These are phyloP conservation scores for Lactifluus pinguis DNA, from an alignment of 768 basidiomycete species.

Conservation along the genomic window DNA sequence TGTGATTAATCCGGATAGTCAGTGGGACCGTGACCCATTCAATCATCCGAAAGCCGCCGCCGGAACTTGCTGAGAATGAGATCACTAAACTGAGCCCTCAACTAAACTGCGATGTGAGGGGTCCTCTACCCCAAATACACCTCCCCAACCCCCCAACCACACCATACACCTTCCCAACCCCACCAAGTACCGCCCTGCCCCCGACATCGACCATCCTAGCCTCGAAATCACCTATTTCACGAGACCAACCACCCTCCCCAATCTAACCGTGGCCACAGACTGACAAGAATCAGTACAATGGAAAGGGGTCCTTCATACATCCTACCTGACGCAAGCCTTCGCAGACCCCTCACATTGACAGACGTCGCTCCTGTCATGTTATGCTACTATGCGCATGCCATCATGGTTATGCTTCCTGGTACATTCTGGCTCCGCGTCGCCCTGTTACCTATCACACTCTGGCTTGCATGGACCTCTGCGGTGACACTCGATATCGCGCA, in stretches of 20 bases:
- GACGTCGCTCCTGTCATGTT: constrained; percentile 3
- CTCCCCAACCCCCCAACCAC: neutral
- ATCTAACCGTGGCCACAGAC: neutral
- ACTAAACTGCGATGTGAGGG: too few relatives aligned
- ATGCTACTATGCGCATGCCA: constrained; percentile 13
- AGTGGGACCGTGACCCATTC: too few relatives aligned
- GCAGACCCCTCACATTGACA: neutral
- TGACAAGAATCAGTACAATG: neutral
- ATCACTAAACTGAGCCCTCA: too few relatives aligned
- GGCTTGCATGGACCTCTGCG: constrained; percentile 2
- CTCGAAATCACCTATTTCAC: neutral
- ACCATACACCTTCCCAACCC: neutral
- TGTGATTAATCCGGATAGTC: too few relatives aligned
- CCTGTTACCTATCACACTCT: constrained; percentile 14
- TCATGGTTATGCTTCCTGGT: constrained; percentile 12
- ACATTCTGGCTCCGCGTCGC: neutral
- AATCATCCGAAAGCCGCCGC: too few relatives aligned
- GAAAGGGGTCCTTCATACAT: neutral
- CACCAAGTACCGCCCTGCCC: too few relatives aligned
- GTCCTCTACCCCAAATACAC: too few relatives aligned
- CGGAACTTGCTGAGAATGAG: too few relatives aligned
- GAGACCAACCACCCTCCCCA: constrained; percentile 11
- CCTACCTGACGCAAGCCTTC: constrained; percentile 4
- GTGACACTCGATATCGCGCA: constrained; percentile 5
- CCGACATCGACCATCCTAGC: neutral